phyloP scores from a whole-genome alignment of 345 rosid genomes.

The Salix caprea region DNA sequence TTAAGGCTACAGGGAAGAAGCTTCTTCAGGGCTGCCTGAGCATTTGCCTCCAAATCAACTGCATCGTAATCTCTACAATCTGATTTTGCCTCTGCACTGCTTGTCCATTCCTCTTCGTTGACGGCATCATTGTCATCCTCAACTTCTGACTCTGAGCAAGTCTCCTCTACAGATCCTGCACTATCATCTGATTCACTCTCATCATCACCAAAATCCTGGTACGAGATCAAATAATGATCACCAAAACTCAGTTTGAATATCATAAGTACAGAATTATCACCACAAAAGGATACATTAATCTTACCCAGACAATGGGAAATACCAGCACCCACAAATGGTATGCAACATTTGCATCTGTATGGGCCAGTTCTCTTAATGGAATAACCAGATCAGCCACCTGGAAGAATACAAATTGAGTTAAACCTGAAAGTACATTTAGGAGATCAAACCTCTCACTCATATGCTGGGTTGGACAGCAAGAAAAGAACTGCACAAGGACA shows the following conservation, averaged over 20 bases:
- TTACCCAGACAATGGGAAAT: too few species aligned
- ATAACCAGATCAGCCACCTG: too few species aligned
- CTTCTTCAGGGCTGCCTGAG: conserved; percentile 77
- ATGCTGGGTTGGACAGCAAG: too few species aligned
- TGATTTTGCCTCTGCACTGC: conserved; percentile 58
- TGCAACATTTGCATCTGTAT: too few species aligned
- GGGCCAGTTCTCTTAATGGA: too few species aligned
- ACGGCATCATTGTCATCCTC: conserved; percentile 78
- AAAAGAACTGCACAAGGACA: too few species aligned
- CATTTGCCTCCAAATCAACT: conserved; percentile 57
- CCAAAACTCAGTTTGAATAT: neutral
- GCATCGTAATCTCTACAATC: conserved; percentile 70
- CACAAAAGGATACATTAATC: too few species aligned
- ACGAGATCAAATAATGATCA: conserved; percentile 18
- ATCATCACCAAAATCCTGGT: conserved; percentile 79
- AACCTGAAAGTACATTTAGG: too few species aligned
- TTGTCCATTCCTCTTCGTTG: conserved; percentile 10
- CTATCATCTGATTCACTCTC: conserved; percentile 71
- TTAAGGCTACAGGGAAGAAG: conserved; percentile 63
- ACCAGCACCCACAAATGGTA: too few species aligned
- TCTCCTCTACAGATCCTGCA: conserved; percentile 57
- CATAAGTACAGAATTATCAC: neutral
- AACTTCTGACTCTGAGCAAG: conserved; percentile 66
- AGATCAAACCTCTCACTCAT: too few species aligned
- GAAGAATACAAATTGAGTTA: too few species aligned